Base-by-base conservation (phyloP, 352 stramenopile genomes). In the Phytopythium litorale region DNA sequence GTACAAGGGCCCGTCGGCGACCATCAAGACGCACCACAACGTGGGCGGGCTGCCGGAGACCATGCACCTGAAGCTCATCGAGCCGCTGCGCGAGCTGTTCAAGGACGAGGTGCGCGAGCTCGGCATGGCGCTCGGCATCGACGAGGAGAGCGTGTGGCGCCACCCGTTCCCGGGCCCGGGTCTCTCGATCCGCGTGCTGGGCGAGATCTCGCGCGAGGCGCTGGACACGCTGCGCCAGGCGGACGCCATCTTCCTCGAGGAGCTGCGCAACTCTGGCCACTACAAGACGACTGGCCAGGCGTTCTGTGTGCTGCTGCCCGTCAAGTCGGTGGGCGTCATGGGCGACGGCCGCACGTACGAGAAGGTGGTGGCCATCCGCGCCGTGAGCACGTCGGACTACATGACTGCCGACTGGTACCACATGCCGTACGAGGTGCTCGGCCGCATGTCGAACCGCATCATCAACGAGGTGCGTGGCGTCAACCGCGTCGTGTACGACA, bases 21-120 rank as follows among this genome's bases (percentile, higher is more conserved):
- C 97, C 38, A 99, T 99, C 78, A 99, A 99, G 86, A 99, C 97
- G 40, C 98, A 99, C 78, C 97, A 99, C 87, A 99, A 99, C 81
- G 98, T 99, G 25, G 97, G 97, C 52, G 97, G 97, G 11, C 84
- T 99, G 30, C 96, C 96, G 1, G 97, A 97, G 48, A 97, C 88
- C 60, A 99, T 99, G 97, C 92, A 99, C 68, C 78, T 99, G 57
- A 98, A 99, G 78, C 77, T 99, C 35, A 99, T 99, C 68, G 98
- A 99, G 79, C 98, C 98, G 13, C 84, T 99, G 35, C 84, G 97
- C 42, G 97, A 99, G 76, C 80, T 99, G 16, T 99, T 99, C 84
- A 99, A 99, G 85, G 97, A 99, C 76, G 96, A 99, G 77, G 98
- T 99, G 43, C 89, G 97, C 60, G 89, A 98, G 66, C 82, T 99